These are phyloP conservation scores for Volvox africanus DNA, from an alignment of 139 green algal species.

Conservation along the genomic window DNA sequence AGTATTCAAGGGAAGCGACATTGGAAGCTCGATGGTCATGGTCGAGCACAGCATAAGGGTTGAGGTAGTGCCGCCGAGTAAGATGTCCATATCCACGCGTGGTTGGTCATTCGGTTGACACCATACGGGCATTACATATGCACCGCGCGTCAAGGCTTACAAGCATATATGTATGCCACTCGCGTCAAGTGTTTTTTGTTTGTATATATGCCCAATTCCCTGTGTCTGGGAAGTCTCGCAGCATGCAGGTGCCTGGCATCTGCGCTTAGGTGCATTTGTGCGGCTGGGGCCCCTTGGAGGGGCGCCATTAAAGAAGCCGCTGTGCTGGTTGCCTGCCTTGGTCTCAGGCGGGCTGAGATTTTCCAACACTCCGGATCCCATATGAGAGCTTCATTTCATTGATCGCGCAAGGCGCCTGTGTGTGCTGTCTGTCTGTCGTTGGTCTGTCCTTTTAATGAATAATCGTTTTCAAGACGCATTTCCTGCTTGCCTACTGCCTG, in stretches of 20 bases:
- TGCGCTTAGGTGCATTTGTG: too few relatives aligned
- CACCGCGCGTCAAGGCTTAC: conserved; percentile 1
- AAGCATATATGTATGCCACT: background rate
- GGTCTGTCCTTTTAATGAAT: background rate
- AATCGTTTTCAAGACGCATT: conserved; percentile 6
- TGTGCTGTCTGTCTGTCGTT: background rate
- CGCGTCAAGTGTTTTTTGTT: conserved; percentile 7
- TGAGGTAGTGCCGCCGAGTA: background rate
- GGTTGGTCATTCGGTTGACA: conserved; percentile 11
- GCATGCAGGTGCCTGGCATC: too few relatives aligned
- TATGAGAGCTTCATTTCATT: conserved; percentile 25
- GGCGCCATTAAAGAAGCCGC: too few relatives aligned
- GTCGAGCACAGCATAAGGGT: background rate
- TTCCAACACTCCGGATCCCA: background rate
- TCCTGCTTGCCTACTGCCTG: background rate
- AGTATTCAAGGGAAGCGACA: background rate
- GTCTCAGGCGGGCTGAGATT: conserved; percentile 2
- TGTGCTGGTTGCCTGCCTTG: background rate
- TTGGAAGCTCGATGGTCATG: background rate
- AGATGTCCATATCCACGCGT: background rate
- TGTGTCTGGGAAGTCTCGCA: background rate
- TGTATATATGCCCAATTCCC: background rate
- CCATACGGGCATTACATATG: background rate
- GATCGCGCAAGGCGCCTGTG: background rate
- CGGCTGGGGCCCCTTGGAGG: too few relatives aligned